These are phyloP conservation scores for Serendipita sp. DNA, from an alignment of 1,284 basidiomycete species.

Conservation along the genomic window DNA sequence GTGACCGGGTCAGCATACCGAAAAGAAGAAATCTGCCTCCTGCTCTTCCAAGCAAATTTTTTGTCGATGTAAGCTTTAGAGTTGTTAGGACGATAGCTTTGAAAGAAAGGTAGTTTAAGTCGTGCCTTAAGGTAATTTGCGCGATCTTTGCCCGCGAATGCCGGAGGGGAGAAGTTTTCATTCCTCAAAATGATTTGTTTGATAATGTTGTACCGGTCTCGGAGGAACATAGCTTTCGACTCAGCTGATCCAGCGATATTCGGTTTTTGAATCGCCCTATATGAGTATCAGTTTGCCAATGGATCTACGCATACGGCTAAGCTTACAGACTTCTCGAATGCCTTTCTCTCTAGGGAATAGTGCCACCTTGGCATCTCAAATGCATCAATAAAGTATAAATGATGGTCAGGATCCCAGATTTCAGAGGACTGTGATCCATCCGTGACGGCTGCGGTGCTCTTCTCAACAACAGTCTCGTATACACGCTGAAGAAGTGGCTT, in stretches of 20 bases:
- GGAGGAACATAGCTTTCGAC: constrained; percentile 58
- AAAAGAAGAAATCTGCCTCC: constrained; percentile 86
- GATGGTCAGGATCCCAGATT: constrained; percentile 68
- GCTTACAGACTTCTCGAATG: constrained; percentile 63
- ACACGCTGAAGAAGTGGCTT: constrained; percentile 60
- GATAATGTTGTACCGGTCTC: constrained; percentile 77
- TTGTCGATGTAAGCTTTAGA: constrained; percentile 78
- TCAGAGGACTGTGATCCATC: constrained; percentile 36
- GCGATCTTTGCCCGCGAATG: constrained; percentile 72
- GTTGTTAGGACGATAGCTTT: constrained; percentile 9
- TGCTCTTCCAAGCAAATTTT: constrained; percentile 85
- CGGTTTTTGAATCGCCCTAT: constrained; percentile 34
- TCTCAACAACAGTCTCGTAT: constrained; percentile 68
- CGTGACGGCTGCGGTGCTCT: constrained; percentile 40
- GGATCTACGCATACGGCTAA: background rate
- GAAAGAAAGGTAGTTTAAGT: background rate
- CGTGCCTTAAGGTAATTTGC: constrained; percentile 72
- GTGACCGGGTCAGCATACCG: constrained; percentile 82
- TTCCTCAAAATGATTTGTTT: constrained; percentile 82
- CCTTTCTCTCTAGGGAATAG: constrained; percentile 73
- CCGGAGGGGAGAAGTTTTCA: constrained; percentile 92
- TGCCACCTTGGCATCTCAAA: constrained; percentile 90
- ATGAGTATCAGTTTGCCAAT: constrained; percentile 14
- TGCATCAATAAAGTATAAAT: constrained; percentile 75
- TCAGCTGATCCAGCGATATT: constrained; percentile 67